A percentile compares a stretch with the other conserved stretches of the same genome.
phyloP scores from a whole-genome alignment of 768 basidiomycete genomes.

The Termitomyces eurrhizus region DNA sequence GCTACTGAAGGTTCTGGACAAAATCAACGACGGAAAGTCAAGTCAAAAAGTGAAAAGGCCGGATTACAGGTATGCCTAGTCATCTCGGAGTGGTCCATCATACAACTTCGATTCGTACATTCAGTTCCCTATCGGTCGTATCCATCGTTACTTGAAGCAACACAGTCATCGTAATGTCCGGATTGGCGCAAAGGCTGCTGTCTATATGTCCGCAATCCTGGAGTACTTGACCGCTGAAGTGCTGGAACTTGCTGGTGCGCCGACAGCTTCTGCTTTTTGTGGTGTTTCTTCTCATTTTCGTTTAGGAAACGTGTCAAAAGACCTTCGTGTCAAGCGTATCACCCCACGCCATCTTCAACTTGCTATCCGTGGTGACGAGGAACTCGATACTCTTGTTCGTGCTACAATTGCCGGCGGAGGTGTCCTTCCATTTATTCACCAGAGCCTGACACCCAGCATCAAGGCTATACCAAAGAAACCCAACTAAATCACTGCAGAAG shows the following conservation, averaged over 20 bases:
- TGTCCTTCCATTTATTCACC: constrained; percentile 86
- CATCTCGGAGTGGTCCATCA: not conserved
- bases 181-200: constrained; percentile 96
- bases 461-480: constrained; percentile 47
- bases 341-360: constrained; percentile 94
- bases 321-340: constrained; percentile 95
- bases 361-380: constrained; percentile 95
- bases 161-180: constrained; percentile 91
- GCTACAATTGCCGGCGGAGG: constrained; percentile 93
- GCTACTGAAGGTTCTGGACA: constrained; percentile 26
- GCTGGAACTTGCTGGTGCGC: constrained; percentile 87
- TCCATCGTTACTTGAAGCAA: constrained; percentile 91
- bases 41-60: constrained; percentile 78
- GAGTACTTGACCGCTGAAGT: constrained; percentile 98
- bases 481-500: no score
- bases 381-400: constrained; percentile 88
- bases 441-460: constrained; percentile 59
- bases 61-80: constrained; percentile 70
- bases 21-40: constrained; percentile 38
- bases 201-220: constrained; percentile 90
- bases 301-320: constrained; percentile 92
- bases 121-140: constrained; percentile 96
- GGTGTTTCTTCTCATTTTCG: not conserved
- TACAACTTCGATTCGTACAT: not conserved
- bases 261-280: not conserved